Evolutionary conservation across 148 eudicot species (phyloP).

Genomic region (Salicornia ramosissima): DNA sequence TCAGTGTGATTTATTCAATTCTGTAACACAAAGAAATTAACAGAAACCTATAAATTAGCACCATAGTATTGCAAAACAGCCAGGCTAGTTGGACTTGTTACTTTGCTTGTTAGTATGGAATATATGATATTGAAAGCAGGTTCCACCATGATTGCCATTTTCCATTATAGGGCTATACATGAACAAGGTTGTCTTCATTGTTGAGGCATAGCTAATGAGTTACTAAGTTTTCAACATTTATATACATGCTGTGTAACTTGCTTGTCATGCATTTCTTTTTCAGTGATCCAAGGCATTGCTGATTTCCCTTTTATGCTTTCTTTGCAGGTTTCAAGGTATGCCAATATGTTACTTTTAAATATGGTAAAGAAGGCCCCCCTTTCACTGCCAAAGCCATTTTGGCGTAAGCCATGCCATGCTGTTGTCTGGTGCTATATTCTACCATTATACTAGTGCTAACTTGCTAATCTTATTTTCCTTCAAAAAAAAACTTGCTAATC

Average conservation of each 20-base stretch:
- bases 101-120: not conserved
- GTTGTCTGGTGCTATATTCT: not conserved
- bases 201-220: not conserved
- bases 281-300: not conserved
- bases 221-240: not conserved
- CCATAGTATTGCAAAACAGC: not conserved
- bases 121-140: not conserved
- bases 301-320: conserved; percentile 19
- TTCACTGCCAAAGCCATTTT: conserved; percentile 3
- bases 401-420: not conserved
- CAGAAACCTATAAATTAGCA: too few relatives aligned
- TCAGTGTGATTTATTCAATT: not conserved
- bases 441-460: not conserved
- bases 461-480: too few relatives aligned
- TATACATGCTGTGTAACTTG: not conserved
- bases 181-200: not conserved
- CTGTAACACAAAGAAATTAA: not conserved
- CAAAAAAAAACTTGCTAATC: too few relatives aligned
- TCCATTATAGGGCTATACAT: not conserved
- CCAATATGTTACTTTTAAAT: conserved; percentile 24
- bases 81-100: not conserved
- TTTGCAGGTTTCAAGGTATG: conserved; percentile 78
- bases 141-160: not conserved
- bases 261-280: not conserved
- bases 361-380: conserved; percentile 5